Conservation (phyloP, 148 eudicot species). For the Pouteria glomerata region DNA sequence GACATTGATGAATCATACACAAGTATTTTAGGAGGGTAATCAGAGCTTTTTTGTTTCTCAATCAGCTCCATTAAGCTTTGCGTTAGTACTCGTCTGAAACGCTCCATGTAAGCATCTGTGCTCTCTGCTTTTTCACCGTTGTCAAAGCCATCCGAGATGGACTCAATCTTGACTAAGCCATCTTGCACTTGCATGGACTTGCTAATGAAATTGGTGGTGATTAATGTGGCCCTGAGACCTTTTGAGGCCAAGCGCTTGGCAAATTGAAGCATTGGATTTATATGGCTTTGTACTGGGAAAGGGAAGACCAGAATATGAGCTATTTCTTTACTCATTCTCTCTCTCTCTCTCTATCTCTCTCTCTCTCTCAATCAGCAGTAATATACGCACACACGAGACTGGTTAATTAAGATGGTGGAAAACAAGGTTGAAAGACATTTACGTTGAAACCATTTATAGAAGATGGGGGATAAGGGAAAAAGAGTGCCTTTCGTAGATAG, state of each 20-base stretch:
- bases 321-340: too few species aligned
- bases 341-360: too few species aligned
- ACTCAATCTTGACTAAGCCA: neutral
- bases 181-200: neutral
- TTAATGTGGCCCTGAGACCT: conserved; percentile 38
- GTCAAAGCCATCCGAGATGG: conserved; percentile 6
- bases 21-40: neutral
- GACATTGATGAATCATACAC: conserved; percentile 51
- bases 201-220: conserved; percentile 6
- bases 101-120: neutral
- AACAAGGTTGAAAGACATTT: too few species aligned
- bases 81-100: too few species aligned
- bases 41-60: neutral
- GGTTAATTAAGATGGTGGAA: too few species aligned
- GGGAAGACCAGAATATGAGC: conserved; percentile 39
- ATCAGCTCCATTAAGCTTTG: neutral
- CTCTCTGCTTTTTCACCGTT: neutral
- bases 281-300: conserved; percentile 62
- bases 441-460: too few species aligned
- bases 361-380: too few species aligned
- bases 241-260: conserved; percentile 36
- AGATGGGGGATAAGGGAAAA: too few species aligned
- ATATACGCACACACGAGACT: too few species aligned
- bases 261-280: conserved; percentile 52
- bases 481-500: too few species aligned